Conservation (phyloP, 2,329 filamentous ascomycete species). For the Dothiorella sarmentorum region DNA sequence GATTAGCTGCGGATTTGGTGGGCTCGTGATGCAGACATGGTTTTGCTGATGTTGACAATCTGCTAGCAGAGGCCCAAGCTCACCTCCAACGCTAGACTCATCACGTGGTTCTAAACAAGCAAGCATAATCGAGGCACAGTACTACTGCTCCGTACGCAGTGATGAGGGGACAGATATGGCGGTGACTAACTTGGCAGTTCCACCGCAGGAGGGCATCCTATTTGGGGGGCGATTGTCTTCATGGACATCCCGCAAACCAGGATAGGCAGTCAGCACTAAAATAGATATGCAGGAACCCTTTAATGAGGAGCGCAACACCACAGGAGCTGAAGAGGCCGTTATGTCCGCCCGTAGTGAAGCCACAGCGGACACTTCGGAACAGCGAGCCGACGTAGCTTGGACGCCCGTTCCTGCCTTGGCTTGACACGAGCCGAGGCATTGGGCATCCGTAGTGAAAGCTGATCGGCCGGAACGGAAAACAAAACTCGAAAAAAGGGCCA, state of each 20-base stretch:
- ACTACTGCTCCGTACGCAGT: too few species aligned
- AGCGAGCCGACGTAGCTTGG: neutral
- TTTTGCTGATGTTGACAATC: neutral
- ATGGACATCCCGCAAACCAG: neutral
- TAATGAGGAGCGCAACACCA: neutral
- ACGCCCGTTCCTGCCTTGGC: too few species aligned
- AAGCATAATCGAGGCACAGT: neutral
- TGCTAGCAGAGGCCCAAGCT: neutral
- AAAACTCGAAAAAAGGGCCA: neutral
- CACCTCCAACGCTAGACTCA: neutral
- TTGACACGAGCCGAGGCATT: neutral
- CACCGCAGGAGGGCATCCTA: too few species aligned
- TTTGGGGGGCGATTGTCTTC: neutral
- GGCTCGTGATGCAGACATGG: neutral
- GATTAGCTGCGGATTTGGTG: neutral
- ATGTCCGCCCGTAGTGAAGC: neutral
- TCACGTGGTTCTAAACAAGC: neutral
- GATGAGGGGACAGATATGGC: neutral
- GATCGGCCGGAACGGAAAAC: too few species aligned
- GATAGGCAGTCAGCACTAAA: constrained; percentile 12
- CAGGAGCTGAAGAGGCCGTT: neutral
- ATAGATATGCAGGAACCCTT: constrained; percentile 16
- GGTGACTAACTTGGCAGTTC: neutral
- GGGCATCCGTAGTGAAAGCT: neutral
- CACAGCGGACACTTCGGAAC: neutral